phyloP scores from a whole-genome alignment of 176 grass and related monocot species.

The Tuctoria greenei region DNA sequence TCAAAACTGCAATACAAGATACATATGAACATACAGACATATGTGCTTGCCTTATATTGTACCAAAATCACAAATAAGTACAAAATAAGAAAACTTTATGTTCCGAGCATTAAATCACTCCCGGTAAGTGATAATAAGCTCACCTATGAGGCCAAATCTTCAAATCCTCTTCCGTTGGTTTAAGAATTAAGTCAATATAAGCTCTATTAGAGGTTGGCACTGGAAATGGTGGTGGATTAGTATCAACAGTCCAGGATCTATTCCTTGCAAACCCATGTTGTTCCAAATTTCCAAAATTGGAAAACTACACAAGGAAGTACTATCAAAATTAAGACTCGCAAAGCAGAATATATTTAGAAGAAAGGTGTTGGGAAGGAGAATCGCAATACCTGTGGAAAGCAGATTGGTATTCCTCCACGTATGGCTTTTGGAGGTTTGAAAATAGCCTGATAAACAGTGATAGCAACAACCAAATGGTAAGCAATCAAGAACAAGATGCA shows the following conservation, averaged over 20 bases:
- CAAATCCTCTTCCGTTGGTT: slow-evolving; percentile 78
- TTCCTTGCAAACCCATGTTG: slow-evolving; percentile 95
- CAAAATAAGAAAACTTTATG: background rate
- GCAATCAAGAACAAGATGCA: slow-evolving; percentile 1
- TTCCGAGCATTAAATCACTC: slow-evolving; percentile 26
- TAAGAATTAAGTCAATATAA: slow-evolving; percentile 74
- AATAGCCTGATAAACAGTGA: slow-evolving; percentile 54
- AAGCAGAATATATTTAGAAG: slow-evolving; percentile 30
- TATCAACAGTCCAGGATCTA: slow-evolving; percentile 60
- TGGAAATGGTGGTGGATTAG: slow-evolving; percentile 69
- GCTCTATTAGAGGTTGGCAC: slow-evolving; percentile 49
- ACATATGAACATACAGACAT: background rate
- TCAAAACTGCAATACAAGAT: slow-evolving; percentile 74
- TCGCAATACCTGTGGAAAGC: slow-evolving; percentile 69
- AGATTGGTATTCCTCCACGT: slow-evolving; percentile 84
- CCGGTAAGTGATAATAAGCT: slow-evolving; percentile 12
- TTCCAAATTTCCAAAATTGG: slow-evolving; percentile 64
- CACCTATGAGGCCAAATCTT: slow-evolving; percentile 93
- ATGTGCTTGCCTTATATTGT: slow-evolving; percentile 10
- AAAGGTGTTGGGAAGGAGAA: slow-evolving; percentile 4
- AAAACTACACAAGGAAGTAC: slow-evolving; percentile 63
- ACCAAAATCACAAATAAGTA: slow-evolving; percentile 23
- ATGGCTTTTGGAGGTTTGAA: slow-evolving; percentile 88
- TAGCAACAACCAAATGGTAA: slow-evolving; percentile 31
- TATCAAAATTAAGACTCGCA: slow-evolving; percentile 37